These are phyloP conservation scores for Xanthoconium stramineum DNA, from an alignment of 768 basidiomycete species.

Conservation along the genomic window DNA sequence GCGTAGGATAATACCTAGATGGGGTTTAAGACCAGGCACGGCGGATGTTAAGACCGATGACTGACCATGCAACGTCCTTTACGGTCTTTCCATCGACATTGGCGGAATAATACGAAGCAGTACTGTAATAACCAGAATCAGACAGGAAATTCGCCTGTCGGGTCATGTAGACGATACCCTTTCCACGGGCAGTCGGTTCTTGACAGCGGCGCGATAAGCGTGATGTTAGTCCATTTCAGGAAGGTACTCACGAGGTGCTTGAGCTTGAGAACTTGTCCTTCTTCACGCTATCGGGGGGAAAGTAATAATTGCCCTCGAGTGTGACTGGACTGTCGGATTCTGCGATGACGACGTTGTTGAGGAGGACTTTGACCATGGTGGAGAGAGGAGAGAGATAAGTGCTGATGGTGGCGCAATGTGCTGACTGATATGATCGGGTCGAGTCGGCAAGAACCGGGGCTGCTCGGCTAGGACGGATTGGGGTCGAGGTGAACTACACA, in stretches of 20 bases:
- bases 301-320: constrained; percentile 73
- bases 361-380: constrained; percentile 46
- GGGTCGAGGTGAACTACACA: background rate
- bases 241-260: constrained; percentile 43
- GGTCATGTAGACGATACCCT: constrained; percentile 40
- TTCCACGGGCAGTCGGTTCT: constrained; percentile 70
- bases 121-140: constrained; percentile 33
- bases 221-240: background rate
- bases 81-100: constrained; percentile 45
- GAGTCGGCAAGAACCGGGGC: constrained; percentile 16
- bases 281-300: constrained; percentile 56
- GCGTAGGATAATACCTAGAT: constrained; percentile 64
- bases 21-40: background rate
- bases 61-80: constrained; percentile 67
- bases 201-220: background rate
- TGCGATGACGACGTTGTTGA: constrained; percentile 54
- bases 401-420: background rate
- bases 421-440: constrained; percentile 1
- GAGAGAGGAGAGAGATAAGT: background rate
- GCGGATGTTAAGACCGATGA: background rate
- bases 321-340: constrained; percentile 51
- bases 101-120: constrained; percentile 65
- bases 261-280: constrained; percentile 48
- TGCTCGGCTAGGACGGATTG: background rate
- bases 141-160: background rate